Conservation (phyloP, 1,139 yeast species). For the Yamadazyma sp. region DNA sequence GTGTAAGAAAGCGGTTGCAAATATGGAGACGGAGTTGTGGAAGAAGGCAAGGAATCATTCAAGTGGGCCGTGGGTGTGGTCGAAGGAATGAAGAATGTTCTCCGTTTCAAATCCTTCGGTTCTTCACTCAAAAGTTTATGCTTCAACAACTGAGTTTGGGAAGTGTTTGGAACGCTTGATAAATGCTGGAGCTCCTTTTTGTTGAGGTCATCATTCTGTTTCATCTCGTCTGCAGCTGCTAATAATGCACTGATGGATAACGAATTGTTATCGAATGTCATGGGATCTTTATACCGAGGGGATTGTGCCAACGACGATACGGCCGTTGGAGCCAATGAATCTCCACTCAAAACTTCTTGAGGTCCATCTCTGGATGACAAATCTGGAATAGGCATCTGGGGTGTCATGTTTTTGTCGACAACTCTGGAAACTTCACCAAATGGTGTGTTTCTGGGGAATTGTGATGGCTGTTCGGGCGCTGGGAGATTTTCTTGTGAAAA, state of each 20-base stretch:
- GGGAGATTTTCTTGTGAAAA: neutral
- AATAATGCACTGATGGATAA: slow-evolving; percentile 16
- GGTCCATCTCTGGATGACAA: too few species aligned
- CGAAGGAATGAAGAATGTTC: slow-evolving; percentile 5
- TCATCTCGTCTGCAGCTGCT: slow-evolving; percentile 17
- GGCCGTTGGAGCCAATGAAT: too few species aligned
- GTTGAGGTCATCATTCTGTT: slow-evolving; percentile 1
- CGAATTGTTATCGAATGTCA: neutral
- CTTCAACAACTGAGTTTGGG: slow-evolving; percentile 8
- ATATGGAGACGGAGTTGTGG: slow-evolving; percentile 16
- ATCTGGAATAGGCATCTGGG: too few species aligned
- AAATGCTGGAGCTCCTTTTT: slow-evolving; percentile 2
- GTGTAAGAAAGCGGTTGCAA: slow-evolving; percentile 7
- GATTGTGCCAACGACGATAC: too few species aligned
- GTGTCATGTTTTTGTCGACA: too few species aligned
- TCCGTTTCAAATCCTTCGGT: slow-evolving; percentile 2
- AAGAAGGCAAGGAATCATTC: slow-evolving; percentile 19
- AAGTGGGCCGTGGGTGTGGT: slow-evolving; percentile 8
- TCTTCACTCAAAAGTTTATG: slow-evolving; percentile 8
- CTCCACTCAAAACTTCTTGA: too few species aligned
- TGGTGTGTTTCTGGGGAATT: too few species aligned
- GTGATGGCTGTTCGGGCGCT: too few species aligned
- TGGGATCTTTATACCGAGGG: neutral
- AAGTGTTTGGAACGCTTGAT: slow-evolving; percentile 1
- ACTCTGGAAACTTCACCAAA: too few species aligned